These are phyloP conservation scores for Umbelopsis sp. DNA, from an alignment of 192 early-diverging fungal genomes.

Conservation along the genomic window DNA sequence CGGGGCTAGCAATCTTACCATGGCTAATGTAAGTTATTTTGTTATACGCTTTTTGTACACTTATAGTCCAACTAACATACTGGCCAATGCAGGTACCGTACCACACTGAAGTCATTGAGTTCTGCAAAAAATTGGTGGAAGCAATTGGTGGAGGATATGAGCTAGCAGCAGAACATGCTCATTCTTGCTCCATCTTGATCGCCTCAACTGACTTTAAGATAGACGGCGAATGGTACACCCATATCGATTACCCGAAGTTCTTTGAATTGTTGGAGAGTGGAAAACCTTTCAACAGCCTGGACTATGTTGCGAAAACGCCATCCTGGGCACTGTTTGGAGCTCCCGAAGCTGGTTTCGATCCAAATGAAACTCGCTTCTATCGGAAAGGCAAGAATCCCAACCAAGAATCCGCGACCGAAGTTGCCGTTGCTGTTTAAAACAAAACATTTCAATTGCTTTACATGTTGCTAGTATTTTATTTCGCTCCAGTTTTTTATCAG, in stretches of 20 bases:
- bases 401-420: background rate
- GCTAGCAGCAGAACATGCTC: conserved; percentile 71
- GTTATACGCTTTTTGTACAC: background rate
- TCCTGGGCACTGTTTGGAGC: conserved; percentile 71
- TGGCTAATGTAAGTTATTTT: conserved; percentile 70
- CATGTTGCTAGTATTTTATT: background rate
- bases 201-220: conserved; percentile 68
- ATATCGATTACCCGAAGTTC: conserved; percentile 75
- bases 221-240: conserved; percentile 69
- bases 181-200: conserved; percentile 70
- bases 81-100: conserved; percentile 22
- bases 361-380: conserved; percentile 66
- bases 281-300: conserved; percentile 59
- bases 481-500: background rate
- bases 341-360: conserved; percentile 70
- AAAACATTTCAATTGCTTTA: background rate
- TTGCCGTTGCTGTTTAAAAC: background rate
- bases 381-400: conserved; percentile 45
- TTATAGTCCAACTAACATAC: background rate
- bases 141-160: conserved; percentile 65
- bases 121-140: conserved; percentile 59
- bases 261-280: conserved; percentile 60
- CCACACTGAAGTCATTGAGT: conserved; percentile 69
- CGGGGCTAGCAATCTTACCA: conserved; percentile 65
- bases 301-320: conserved; percentile 72